Percentiles rank a stretch among this genome's conserved stretches.
These are phyloP conservation scores for Salvia sclarea DNA, from an alignment of 305 asterid genomes.

Conservation along the genomic window DNA sequence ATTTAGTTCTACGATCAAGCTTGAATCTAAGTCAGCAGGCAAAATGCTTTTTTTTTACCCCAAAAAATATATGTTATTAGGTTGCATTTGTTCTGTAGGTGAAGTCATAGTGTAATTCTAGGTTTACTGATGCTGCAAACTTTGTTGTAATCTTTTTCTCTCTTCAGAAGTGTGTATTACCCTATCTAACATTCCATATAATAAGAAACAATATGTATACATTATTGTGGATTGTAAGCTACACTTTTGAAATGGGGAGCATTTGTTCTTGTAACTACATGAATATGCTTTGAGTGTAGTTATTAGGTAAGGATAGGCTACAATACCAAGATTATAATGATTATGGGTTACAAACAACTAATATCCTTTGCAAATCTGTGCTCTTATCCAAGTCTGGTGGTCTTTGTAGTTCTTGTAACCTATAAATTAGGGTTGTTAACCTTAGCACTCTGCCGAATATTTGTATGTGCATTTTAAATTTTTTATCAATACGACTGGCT, in stretches of 20 bases:
- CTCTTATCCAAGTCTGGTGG: background rate
- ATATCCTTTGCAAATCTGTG: background rate
- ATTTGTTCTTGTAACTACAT: background rate
- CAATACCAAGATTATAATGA: background rate
- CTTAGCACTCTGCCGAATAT: background rate
- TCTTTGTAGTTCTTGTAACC: background rate
- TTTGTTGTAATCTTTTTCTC: background rate
- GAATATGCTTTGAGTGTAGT: background rate
- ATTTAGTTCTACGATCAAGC: background rate
- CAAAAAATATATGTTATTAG: background rate
- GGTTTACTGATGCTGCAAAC: background rate
- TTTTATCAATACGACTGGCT: background rate
- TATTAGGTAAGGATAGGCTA: background rate
- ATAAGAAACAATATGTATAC: background rate
- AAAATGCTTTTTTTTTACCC: background rate
- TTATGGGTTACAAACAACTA: background rate
- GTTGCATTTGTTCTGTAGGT: background rate
- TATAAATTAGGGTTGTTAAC: background rate
- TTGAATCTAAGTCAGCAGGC: background rate
- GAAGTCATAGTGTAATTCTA: background rate
- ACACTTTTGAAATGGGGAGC: background rate
- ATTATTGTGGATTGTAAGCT: background rate
- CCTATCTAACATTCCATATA: background rate
- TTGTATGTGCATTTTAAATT: background rate
- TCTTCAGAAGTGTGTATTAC: background rate